Conservation (phyloP, 2,329 filamentous ascomycete species). For the Leptographium wingfieldii region DNA sequence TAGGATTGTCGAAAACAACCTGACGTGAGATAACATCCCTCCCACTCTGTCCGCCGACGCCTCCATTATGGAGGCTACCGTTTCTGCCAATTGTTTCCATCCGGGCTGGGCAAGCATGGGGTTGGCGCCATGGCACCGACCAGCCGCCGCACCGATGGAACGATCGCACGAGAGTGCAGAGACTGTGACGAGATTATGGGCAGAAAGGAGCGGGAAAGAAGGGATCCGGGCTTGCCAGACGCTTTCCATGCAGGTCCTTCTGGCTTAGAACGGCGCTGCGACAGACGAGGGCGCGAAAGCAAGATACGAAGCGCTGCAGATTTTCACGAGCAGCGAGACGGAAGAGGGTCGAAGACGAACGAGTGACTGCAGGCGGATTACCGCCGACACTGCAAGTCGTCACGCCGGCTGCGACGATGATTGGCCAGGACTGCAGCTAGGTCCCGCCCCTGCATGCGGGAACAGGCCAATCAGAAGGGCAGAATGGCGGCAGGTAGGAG, state of each 20-base stretch:
- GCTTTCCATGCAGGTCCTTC: background rate
- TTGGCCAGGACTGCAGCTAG: conserved; percentile 20
- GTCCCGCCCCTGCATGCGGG: conserved; percentile 6
- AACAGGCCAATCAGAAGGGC: conserved; percentile 21
- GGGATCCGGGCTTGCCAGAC: background rate
- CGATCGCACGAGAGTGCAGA: background rate
- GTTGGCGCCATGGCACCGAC: background rate
- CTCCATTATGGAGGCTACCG: too few species aligned
- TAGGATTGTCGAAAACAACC: too few species aligned
- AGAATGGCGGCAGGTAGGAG: conserved; percentile 16
- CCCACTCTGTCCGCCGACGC: too few species aligned
- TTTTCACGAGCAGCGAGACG: background rate
- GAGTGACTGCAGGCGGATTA: conserved; percentile 17
- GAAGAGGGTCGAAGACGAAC: background rate
- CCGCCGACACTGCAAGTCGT: conserved; percentile 29
- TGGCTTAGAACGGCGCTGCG: background rate
- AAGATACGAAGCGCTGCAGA: background rate
- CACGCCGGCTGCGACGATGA: conserved; percentile 23
- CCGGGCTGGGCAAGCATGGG: background rate
- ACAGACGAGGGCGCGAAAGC: background rate
- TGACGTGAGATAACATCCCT: too few species aligned
- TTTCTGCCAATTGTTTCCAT: background rate
- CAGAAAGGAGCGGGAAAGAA: background rate
- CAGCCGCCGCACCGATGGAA: background rate
- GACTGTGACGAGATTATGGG: background rate